phyloP scores from a whole-genome alignment of 164 flowering plant genomes.

The Magnolia changhungtana region DNA sequence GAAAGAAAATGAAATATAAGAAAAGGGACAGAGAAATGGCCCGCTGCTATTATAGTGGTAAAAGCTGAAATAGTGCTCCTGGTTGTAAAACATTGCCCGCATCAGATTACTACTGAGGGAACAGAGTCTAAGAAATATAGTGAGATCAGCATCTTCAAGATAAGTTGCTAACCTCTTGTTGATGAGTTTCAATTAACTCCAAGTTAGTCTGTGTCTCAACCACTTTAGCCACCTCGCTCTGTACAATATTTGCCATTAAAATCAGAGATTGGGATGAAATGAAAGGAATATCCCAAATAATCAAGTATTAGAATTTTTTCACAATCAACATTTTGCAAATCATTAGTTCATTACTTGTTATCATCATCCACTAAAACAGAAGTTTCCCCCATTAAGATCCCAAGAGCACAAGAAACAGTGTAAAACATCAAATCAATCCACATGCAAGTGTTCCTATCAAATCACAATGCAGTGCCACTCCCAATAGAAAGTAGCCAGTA shows the following conservation, averaged over 20 bases:
- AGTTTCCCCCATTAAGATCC: no score
- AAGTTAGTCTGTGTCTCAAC: conserved; percentile 79
- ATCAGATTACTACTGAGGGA: background rate
- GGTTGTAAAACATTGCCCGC: background rate
- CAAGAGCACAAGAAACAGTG: background rate
- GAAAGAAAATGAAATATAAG: no score
- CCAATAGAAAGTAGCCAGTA: no score
- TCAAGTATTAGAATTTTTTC: no score
- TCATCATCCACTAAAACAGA: no score
- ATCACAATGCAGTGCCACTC: no score
- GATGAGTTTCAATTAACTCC: conserved; percentile 97
- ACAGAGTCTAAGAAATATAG: background rate
- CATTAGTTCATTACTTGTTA: no score
- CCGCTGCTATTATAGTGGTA: no score
- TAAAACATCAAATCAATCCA: background rate
- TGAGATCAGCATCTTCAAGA: background rate
- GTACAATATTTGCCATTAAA: background rate
- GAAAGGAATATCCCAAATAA: background rate
- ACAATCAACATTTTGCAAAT: no score
- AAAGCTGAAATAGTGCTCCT: no score
- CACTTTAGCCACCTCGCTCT: conserved; percentile 95
- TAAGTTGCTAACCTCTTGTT: conserved; percentile 61
- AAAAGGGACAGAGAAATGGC: no score
- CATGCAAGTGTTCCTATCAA: background rate
- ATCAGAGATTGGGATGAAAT: background rate